phyloP scores from a whole-genome alignment of 2,329 filamentous ascomycete species.

The Cladosporium sp. region DNA sequence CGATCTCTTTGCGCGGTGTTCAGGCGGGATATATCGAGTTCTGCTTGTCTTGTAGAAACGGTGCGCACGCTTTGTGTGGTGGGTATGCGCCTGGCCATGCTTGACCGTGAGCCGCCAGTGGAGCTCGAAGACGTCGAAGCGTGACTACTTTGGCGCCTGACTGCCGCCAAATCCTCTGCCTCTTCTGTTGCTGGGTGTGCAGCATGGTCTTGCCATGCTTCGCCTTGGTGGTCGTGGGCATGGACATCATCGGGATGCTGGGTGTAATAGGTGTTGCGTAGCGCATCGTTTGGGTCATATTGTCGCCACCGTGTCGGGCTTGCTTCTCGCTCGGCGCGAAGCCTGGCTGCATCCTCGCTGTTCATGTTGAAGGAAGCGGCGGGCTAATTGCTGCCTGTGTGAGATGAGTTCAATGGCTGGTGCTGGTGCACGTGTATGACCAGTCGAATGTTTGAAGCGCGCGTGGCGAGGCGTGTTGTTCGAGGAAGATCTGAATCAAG shows the following conservation, averaged over 20 bases:
- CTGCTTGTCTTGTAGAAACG: slow-evolving; percentile 13
- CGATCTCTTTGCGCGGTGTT: slow-evolving; percentile 45
- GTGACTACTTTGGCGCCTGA: background rate
- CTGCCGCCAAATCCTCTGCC: slow-evolving; percentile 10
- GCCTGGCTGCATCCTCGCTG: slow-evolving; percentile 12
- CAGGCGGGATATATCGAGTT: slow-evolving; percentile 16
- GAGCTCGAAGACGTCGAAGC: slow-evolving; percentile 6
- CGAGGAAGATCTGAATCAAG: background rate
- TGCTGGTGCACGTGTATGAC: background rate
- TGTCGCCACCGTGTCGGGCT: slow-evolving; percentile 16
- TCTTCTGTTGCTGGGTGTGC: slow-evolving; percentile 7
- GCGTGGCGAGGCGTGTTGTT: background rate
- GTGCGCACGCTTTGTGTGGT: slow-evolving; percentile 8
- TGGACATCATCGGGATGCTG: slow-evolving; percentile 4
- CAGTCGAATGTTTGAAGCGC: background rate
- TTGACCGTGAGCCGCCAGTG: background rate
- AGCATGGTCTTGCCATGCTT: slow-evolving; percentile 4
- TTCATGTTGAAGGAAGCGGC: slow-evolving; percentile 13
- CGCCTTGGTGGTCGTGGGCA: background rate
- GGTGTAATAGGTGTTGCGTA: slow-evolving; percentile 6
- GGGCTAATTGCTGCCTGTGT: background rate
- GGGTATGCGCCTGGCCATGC: slow-evolving; percentile 2
- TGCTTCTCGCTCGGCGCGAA: slow-evolving; percentile 17
- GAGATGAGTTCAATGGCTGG: background rate
- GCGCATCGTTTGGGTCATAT: slow-evolving; percentile 15